Conservation (phyloP, 2,329 filamentous ascomycete species). For the Diaporthe sp. region DNA sequence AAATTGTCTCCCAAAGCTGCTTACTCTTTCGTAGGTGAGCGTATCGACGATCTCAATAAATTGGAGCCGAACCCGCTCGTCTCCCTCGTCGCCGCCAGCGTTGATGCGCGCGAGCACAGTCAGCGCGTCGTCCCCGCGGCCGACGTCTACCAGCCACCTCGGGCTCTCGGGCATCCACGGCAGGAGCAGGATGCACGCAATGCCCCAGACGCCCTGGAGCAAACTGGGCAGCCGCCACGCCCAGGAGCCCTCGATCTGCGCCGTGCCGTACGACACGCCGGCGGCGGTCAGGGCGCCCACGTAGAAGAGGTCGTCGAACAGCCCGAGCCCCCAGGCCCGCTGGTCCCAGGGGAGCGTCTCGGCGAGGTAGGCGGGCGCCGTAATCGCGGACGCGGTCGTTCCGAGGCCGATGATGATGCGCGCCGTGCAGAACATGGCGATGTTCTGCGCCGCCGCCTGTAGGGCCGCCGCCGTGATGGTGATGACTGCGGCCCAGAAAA, state of each 20-base stretch:
- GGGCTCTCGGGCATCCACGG: constrained; percentile 62
- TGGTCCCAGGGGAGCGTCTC: constrained; percentile 62
- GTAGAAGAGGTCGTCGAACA: constrained; percentile 52
- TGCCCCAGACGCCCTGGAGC: constrained; percentile 50
- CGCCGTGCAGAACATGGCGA: constrained; percentile 64
- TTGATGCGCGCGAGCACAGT: constrained; percentile 59
- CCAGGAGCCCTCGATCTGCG: constrained; percentile 55
- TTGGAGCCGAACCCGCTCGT: constrained; percentile 51
- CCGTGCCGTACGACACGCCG: constrained; percentile 60
- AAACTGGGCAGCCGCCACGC: constrained; percentile 58
- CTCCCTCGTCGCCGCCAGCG: constrained; percentile 56
- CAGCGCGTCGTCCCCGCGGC: constrained; percentile 57
- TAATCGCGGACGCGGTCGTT: constrained; percentile 56
- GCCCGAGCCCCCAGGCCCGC: constrained; percentile 58
- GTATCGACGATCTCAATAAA: constrained; percentile 45
- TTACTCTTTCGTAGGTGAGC: constrained; percentile 45
- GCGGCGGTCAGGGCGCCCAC: constrained; percentile 58
- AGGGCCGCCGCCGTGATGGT: constrained; percentile 60
- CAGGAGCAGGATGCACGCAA: constrained; percentile 53
- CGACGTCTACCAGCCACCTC: constrained; percentile 61
- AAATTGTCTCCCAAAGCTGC: no score
- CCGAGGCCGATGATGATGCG: constrained; percentile 64
- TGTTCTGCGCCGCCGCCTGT: constrained; percentile 63
- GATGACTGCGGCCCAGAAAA: constrained; percentile 56
- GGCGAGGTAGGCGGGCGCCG: constrained; percentile 61